These are phyloP conservation scores for Ziziphus jujuba DNA, from an alignment of 306 rosid species.

Conservation along the genomic window DNA sequence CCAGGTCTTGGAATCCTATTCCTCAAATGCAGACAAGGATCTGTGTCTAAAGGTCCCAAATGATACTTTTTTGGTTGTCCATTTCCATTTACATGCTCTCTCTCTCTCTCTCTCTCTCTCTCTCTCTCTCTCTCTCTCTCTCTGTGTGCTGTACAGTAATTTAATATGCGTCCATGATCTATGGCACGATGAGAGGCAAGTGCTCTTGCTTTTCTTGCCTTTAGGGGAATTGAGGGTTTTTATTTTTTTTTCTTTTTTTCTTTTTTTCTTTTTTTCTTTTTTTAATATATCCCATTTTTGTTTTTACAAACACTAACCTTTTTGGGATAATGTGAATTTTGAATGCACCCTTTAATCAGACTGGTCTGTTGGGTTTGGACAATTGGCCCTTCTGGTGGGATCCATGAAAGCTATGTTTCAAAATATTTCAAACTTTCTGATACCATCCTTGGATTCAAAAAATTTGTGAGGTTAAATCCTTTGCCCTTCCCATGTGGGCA, in stretches of 20 bases:
- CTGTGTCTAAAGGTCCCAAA: slow-evolving; percentile 4
- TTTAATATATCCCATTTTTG: neutral
- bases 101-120: slow-evolving; percentile 20
- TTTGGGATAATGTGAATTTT: slow-evolving; percentile 37
- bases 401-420: slow-evolving; percentile 52
- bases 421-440: slow-evolving; percentile 34
- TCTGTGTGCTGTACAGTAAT: neutral
- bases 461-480: slow-evolving; percentile 43
- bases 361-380: slow-evolving; percentile 36
- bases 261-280: slow-evolving; percentile 2
- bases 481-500: slow-evolving; percentile 31
- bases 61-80: slow-evolving; percentile 8
- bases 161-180: slow-evolving; percentile 24
- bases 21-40: slow-evolving; percentile 15
- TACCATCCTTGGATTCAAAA: slow-evolving; percentile 44
- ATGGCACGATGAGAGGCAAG: slow-evolving; percentile 25
- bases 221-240: slow-evolving; percentile 36
- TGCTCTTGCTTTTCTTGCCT: slow-evolving; percentile 37
- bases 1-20: slow-evolving; percentile 7
- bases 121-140: slow-evolving; percentile 27
- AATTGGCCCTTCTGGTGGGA: slow-evolving; percentile 58
- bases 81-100: slow-evolving; percentile 7
- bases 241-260: slow-evolving; percentile 13
- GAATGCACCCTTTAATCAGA: slow-evolving; percentile 16
- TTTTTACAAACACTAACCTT: neutral